These are phyloP conservation scores for Termitomyces sp. DNA, from an alignment of 1,284 basidiomycete species.

Conservation along the genomic window DNA sequence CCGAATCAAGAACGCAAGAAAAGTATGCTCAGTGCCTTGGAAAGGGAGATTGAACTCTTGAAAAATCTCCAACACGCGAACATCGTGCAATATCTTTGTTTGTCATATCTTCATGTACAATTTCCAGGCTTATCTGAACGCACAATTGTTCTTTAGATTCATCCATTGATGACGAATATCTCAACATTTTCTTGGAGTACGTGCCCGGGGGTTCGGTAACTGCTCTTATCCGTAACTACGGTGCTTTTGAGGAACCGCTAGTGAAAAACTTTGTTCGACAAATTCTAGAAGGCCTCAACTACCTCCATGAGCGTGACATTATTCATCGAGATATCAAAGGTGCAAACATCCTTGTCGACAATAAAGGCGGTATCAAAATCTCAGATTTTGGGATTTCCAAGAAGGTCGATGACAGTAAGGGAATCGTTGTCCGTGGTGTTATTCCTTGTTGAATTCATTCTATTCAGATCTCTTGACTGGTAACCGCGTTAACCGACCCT, in stretches of 20 bases:
- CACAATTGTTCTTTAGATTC: constrained; percentile 55
- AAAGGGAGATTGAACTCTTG: constrained; percentile 93
- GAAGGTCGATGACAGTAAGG: constrained; percentile 90
- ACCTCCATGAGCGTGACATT: constrained; percentile 92
- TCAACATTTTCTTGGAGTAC: constrained; percentile 99
- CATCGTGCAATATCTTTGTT: constrained; percentile 96
- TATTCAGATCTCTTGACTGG: constrained; percentile 68
- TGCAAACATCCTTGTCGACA: constrained; percentile 97
- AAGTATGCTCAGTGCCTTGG: constrained; percentile 91
- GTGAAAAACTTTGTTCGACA: constrained; percentile 95
- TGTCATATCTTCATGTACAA: constrained; percentile 24
- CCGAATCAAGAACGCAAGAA: constrained; percentile 93
- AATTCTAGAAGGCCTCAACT: constrained; percentile 88
- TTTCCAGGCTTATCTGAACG: constrained; percentile 8
- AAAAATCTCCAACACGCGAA: constrained; percentile 95
- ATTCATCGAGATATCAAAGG: constrained; percentile 99
- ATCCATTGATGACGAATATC: constrained; percentile 79
- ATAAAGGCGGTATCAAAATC: constrained; percentile 98
- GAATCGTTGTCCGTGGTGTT: constrained; percentile 1
- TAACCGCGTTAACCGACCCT: constrained; percentile 80
- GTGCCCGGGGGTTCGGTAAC: constrained; percentile 97
- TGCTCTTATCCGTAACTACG: constrained; percentile 88
- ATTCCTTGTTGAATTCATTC: neutral
- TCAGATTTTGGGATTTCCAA: constrained; percentile 99
- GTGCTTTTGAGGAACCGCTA: constrained; percentile 93